phyloP scores from a whole-genome alignment of 1,284 basidiomycete species.

The Pascua guehoae region DNA sequence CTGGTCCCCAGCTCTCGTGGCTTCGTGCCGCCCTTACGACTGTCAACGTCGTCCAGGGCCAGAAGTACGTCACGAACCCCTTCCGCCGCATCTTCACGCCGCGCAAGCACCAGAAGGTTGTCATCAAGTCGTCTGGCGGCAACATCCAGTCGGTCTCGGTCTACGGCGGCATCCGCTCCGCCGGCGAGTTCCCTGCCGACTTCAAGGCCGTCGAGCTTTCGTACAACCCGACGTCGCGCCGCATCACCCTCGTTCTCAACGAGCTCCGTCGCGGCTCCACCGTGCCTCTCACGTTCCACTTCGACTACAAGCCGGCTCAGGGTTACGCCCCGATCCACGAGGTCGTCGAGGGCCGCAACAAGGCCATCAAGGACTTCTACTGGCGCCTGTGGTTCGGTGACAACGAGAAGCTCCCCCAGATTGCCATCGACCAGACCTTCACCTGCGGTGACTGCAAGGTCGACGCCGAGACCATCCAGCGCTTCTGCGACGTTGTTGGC shows the following conservation, averaged over 20 bases:
- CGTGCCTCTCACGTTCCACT: slow-evolving; percentile 77
- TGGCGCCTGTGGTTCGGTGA: slow-evolving; percentile 96
- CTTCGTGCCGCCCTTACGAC: slow-evolving; percentile 79
- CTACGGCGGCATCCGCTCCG: slow-evolving; percentile 76
- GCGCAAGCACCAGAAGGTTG: slow-evolving; percentile 70
- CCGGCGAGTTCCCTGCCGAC: slow-evolving; percentile 61
- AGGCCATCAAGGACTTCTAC: slow-evolving; percentile 91
- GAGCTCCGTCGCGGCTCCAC: slow-evolving; percentile 76
- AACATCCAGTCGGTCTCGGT: slow-evolving; percentile 56
- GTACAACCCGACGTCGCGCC: slow-evolving; percentile 56
- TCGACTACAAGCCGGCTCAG: slow-evolving; percentile 81
- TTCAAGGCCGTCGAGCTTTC: slow-evolving; percentile 82
- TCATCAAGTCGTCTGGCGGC: slow-evolving; percentile 56
- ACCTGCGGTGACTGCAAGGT: slow-evolving; percentile 78
- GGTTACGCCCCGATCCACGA: slow-evolving; percentile 94
- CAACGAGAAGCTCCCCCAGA: slow-evolving; percentile 65
- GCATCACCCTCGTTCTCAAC: slow-evolving; percentile 73
- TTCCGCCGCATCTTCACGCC: slow-evolving; percentile 82
- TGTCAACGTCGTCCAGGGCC: slow-evolving; percentile 77
- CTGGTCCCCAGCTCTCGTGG: slow-evolving; percentile 79
- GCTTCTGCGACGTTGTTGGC: slow-evolving; percentile 89
- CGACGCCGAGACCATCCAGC: slow-evolving; percentile 70
- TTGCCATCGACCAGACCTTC: slow-evolving; percentile 72
- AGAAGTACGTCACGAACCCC: slow-evolving; percentile 81
- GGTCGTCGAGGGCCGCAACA: slow-evolving; percentile 76